Conservation (phyloP, 2,329 filamentous ascomycete species). For the Plectosphaerella plurivora region DNA sequence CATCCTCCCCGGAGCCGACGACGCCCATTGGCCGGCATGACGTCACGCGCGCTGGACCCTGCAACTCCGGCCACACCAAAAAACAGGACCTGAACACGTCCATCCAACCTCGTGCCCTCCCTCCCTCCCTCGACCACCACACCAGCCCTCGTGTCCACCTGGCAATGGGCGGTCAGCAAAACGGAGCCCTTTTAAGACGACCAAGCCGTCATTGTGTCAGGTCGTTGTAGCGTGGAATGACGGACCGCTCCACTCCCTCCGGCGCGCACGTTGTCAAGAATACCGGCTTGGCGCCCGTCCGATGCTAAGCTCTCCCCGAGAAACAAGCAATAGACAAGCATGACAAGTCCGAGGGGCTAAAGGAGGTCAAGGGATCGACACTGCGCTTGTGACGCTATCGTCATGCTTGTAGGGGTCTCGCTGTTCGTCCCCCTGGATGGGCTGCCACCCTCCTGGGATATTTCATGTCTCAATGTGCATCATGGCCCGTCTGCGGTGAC, state of each 20-base stretch:
- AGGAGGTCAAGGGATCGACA: constrained; percentile 2
- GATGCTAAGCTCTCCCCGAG: no score
- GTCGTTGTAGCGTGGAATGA: background rate
- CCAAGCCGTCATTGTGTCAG: background rate
- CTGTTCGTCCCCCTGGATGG: background rate
- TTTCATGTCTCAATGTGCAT: background rate
- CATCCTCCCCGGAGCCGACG: background rate
- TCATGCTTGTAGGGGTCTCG: background rate
- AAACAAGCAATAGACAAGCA: background rate
- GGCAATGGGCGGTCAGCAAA: background rate
- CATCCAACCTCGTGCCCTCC: background rate
- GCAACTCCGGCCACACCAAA: background rate
- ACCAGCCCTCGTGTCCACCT: background rate
- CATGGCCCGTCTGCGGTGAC: background rate
- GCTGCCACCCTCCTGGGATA: background rate
- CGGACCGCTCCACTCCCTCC: background rate
- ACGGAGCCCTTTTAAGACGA: background rate
- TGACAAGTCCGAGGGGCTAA: background rate
- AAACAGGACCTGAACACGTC: background rate
- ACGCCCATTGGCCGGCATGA: background rate
- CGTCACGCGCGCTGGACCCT: constrained; percentile 1
- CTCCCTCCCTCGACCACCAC: background rate
- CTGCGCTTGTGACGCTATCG: constrained; percentile 2
- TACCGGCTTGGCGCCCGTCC: no score
- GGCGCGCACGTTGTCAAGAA: no score